A percentile compares a stretch with the other conserved stretches of the same genome.
Evolutionary conservation across 2,329 filamentous ascomycete genomes (phyloP).

Genomic region (Fusarium fracticaudum): DNA sequence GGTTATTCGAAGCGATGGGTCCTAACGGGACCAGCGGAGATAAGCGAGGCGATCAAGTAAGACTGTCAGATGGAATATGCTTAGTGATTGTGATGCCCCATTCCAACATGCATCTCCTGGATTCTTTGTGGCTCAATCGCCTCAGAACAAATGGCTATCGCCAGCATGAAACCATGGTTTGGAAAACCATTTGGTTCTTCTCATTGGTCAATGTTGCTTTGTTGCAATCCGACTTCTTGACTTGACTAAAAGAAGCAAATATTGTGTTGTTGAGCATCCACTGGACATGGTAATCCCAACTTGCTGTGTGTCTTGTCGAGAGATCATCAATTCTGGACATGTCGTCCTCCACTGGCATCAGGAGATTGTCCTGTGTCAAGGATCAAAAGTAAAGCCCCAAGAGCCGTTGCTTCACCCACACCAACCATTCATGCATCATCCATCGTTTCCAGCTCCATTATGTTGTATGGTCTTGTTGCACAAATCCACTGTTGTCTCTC

Average conservation of each 20-base stretch:
- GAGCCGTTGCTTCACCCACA: conserved; percentile 8
- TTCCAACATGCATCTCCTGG: background rate
- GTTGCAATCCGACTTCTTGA: background rate
- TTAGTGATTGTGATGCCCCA: background rate
- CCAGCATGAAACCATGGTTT: conserved; percentile 7
- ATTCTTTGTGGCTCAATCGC: background rate
- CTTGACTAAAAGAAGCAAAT: conserved; percentile 5
- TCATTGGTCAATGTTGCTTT: background rate
- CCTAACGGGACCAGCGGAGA: conserved; percentile 17
- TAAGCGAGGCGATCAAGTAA: conserved; percentile 34
- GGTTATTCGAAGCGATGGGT: conserved; percentile 23
- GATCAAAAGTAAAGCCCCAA: conserved; percentile 11
- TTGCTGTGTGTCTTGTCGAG: background rate
- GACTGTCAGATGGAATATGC: conserved; percentile 14
- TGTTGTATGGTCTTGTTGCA: conserved; percentile 23
- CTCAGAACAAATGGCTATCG: background rate
- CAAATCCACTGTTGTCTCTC: conserved; percentile 38
- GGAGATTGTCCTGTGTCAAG: background rate
- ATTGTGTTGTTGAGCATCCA: background rate
- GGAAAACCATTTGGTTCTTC: background rate
- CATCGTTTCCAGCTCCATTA: conserved; percentile 8
- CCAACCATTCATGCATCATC: conserved; percentile 2
- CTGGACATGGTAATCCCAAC: background rate
- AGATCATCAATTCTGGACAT: background rate
- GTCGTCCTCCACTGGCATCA: conserved; percentile 7